These are phyloP conservation scores for Alternaria hordeiaustralica DNA, from an alignment of 2,329 filamentous ascomycete species.

Conservation along the genomic window DNA sequence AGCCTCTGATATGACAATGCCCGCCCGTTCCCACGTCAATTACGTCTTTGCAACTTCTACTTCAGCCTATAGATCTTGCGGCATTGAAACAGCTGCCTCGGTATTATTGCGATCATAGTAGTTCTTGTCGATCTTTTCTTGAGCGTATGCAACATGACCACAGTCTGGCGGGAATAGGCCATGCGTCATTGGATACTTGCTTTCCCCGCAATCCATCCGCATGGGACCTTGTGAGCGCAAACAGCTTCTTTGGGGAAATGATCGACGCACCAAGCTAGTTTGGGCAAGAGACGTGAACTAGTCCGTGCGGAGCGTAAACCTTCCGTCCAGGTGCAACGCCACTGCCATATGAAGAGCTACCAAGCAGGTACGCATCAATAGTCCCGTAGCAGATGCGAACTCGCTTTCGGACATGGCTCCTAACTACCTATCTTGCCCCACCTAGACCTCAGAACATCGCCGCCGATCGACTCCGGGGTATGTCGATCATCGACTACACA, in stretches of 20 bases:
- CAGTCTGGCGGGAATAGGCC: neutral
- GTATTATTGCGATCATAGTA: neutral
- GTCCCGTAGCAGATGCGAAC: neutral
- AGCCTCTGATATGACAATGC: neutral
- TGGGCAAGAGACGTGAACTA: conserved; percentile 6
- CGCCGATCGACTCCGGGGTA: neutral
- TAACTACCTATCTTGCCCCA: neutral
- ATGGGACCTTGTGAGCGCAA: neutral
- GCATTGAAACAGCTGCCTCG: neutral
- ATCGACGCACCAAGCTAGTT: neutral
- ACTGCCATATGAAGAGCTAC: neutral
- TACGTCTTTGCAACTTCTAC: neutral
- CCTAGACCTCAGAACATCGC: neutral
- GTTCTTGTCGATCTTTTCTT: neutral
- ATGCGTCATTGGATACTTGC: neutral
- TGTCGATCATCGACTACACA: conserved; percentile 3
- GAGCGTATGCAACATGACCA: neutral
- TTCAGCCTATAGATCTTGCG: neutral
- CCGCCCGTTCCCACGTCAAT: neutral
- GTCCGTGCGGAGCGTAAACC: neutral
- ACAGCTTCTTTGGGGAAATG: neutral
- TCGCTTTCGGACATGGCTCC: neutral
- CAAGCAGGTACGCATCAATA: neutral
- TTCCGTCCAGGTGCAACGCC: conserved; percentile 3
- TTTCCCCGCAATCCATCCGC: neutral